Evolutionary conservation across 805 yeast genomes (phyloP).

Genomic region (Saturnispora serradocipensis): DNA sequence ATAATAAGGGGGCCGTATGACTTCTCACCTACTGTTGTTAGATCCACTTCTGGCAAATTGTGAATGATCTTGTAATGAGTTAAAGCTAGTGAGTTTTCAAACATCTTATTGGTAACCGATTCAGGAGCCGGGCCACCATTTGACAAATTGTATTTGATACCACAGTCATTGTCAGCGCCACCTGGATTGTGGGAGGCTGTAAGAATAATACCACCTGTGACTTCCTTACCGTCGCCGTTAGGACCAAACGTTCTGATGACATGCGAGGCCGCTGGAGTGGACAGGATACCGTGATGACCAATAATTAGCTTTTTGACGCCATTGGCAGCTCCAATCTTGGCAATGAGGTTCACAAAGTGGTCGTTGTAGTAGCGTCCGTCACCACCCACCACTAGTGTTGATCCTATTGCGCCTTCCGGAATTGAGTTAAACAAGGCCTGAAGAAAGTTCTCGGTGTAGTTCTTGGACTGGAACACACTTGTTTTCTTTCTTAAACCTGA

Average conservation of each 20-base stretch:
- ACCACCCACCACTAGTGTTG: constrained; percentile 88
- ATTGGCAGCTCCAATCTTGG: constrained; percentile 80
- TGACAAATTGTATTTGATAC: constrained; percentile 88
- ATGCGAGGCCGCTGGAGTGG: constrained; percentile 97
- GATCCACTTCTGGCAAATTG: constrained; percentile 57
- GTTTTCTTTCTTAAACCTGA: constrained; percentile 94
- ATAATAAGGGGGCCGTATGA: constrained; percentile 54
- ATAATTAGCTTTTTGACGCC: constrained; percentile 78
- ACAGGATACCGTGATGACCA: constrained; percentile 81
- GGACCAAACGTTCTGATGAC: constrained; percentile 58
- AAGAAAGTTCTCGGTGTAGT: constrained; percentile 89
- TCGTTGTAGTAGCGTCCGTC: constrained; percentile 92
- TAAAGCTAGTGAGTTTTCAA: constrained; percentile 53
- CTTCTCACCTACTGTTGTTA: constrained; percentile 44
- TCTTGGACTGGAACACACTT: constrained; percentile 60
- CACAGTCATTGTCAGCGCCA: constrained; percentile 85
- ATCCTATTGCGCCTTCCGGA: constrained; percentile 74
- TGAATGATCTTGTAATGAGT: constrained; percentile 48
- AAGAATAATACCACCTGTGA: constrained; percentile 91
- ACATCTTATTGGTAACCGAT: constrained; percentile 81
- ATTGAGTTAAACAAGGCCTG: constrained; percentile 80
- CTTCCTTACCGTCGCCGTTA: constrained; percentile 31
- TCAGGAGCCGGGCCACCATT: constrained; percentile 99
- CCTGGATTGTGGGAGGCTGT: constrained; percentile 99
- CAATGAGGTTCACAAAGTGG: constrained; percentile 70